These are phyloP conservation scores for Nemania sp. DNA, from an alignment of 2,329 filamentous ascomycete species.

Conservation along the genomic window DNA sequence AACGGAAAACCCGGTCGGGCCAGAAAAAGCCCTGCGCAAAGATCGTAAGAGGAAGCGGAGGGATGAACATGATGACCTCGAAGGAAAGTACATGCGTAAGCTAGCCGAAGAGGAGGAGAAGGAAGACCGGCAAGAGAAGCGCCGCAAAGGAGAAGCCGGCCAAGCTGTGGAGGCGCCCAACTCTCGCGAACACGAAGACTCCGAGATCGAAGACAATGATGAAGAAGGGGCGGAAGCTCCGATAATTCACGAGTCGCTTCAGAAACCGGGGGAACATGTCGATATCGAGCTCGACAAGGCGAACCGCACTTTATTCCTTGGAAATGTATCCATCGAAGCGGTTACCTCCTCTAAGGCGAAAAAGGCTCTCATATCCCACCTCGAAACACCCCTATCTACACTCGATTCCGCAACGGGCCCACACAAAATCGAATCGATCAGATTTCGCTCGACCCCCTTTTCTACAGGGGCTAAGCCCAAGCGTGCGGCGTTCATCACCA, in stretches of 20 bases:
- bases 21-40: constrained; percentile 50
- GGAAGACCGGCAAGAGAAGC: constrained; percentile 59
- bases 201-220: constrained; percentile 32
- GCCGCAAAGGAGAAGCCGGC: constrained; percentile 52
- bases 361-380: constrained; percentile 75
- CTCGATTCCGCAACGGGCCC: constrained; percentile 52
- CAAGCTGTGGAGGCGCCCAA: constrained; percentile 27
- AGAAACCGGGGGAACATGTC: constrained; percentile 51
- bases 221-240: constrained; percentile 45
- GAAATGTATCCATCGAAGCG: constrained; percentile 83
- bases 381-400: constrained; percentile 72
- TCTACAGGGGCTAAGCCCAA: constrained; percentile 78
- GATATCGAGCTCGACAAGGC: constrained; percentile 78
- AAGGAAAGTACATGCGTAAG: constrained; percentile 70
- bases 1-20: constrained; percentile 45
- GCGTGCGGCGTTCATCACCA: constrained; percentile 91
- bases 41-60: constrained; percentile 69
- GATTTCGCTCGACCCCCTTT: constrained; percentile 93
- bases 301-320: constrained; percentile 86
- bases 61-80: constrained; percentile 70
- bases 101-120: constrained; percentile 63
- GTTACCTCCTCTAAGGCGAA: constrained; percentile 82
- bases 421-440: constrained; percentile 85
- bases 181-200: constrained; percentile 10
- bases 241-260: constrained; percentile 61